These are phyloP conservation scores for Leishmania mexicana DNA, from an alignment of 208 protist species.

Conservation along the genomic window DNA sequence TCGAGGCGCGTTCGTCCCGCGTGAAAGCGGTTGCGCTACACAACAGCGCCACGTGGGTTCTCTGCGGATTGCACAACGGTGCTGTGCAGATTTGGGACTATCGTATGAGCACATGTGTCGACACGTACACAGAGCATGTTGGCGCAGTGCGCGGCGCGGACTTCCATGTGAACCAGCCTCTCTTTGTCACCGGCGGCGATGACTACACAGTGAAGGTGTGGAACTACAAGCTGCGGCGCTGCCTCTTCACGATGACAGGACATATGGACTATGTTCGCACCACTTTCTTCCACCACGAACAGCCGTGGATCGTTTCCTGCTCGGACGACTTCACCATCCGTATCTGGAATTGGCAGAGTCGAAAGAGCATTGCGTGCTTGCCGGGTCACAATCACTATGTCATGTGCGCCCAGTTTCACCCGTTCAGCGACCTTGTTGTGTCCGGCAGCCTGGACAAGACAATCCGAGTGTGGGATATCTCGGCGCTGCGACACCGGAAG, in stretches of 20 bases:
- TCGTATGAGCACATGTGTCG: constrained; percentile 96
- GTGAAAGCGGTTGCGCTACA: constrained; percentile 99
- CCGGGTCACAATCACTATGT: constrained; percentile 99
- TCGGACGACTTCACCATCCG: constrained; percentile 99
- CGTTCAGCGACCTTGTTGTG: constrained; percentile 94
- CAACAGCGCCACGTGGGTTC: constrained; percentile 97
- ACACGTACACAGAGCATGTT: constrained; percentile 97
- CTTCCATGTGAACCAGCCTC: constrained; percentile 98
- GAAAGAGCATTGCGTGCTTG: constrained; percentile 94
- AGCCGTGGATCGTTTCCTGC: constrained; percentile 98
- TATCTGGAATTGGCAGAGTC: constrained; percentile 99
- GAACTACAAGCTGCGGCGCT: constrained; percentile 99
- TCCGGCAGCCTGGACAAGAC: constrained; percentile 99
- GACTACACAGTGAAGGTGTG: constrained; percentile 99
- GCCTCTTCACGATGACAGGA: constrained; percentile 97
- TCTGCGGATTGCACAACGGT: constrained; percentile 98
- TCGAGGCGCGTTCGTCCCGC: constrained; percentile 97
- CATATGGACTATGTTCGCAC: constrained; percentile 99
- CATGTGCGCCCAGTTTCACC: constrained; percentile 99
- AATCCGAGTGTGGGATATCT: constrained; percentile 99
- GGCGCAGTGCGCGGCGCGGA: constrained; percentile 96
- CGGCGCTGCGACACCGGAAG: constrained; percentile 73
- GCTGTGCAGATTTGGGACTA: constrained; percentile 99
- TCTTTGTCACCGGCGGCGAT: constrained; percentile 99
- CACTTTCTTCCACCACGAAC: constrained; percentile 96